Base-by-base conservation (phyloP, 305 asterid genomes). In the Plantago coronopus region DNA sequence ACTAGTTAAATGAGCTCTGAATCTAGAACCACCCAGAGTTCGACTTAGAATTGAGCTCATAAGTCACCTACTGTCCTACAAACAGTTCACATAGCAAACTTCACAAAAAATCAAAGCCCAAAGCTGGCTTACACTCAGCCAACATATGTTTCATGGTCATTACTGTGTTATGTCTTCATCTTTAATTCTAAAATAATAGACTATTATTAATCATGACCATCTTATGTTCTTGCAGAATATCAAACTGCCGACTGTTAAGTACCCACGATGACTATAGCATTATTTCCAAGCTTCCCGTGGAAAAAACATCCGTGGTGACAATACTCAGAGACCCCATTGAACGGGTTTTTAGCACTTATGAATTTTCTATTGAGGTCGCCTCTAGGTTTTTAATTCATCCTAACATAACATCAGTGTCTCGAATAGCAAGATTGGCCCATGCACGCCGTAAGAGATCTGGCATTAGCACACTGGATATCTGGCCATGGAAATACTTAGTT, bases 401-500 rank as follows among this genome's bases (percentile, higher is more conserved):
- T 64, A 93, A 93, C 80, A 74, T 93, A 62, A 87, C 99, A 59
- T 87, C 95, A 25, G 88, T 82, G 54, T 70, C 77, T 48, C 81
- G 65, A 79, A 70, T 75, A 72, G 68, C 71, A 20, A 71, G 69
- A 76, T 73, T 79, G 79, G 58, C 82, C 40, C 76, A 76, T 20
- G 57, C 77, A 65, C 88, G 89, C 42, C 65, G 75, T 44, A 82
- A 77, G 78, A 49, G 76, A 64, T 64, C 77, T 51, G 86, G 82
- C 68, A 73, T 85, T 47, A 85, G 95, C 85, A 93, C 99, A 40
- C 82, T 93, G 65, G 95, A 89, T 56, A 85, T 89, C 73, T 93
- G 99, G 99, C 99, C 99, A 15, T 93, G 99, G 99, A 93, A 85
- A 72, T 87, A 85, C 75, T 73, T 93, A 82, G 99, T 93, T 76